Evolutionary conservation across 2,329 filamentous ascomycete genomes (phyloP).

Genomic region (Hypomyces rosellus): DNA sequence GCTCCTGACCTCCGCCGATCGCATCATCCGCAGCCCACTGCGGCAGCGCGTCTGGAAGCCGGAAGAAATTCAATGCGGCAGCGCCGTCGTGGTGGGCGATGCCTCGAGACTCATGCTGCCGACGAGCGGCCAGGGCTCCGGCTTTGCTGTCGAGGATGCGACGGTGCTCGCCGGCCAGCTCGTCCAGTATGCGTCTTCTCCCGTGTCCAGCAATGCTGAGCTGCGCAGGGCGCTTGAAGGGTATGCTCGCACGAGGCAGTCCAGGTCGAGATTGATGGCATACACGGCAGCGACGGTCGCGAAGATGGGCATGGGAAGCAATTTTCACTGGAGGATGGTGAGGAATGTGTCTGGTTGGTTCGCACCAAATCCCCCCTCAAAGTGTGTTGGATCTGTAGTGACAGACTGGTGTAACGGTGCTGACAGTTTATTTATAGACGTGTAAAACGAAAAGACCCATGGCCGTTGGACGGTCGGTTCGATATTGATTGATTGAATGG

Average conservation of each 20-base stretch:
- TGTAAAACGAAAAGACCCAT: slow-evolving; percentile 13
- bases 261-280: slow-evolving; percentile 20
- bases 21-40: slow-evolving; percentile 19
- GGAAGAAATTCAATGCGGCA: slow-evolving; percentile 18
- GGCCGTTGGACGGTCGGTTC: slow-evolving; percentile 17
- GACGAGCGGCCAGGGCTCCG: slow-evolving; percentile 21
- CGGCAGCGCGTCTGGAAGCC: slow-evolving; percentile 20
- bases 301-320: slow-evolving; percentile 11
- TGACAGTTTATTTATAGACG: slow-evolving; percentile 10
- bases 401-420: not conserved
- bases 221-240: slow-evolving; percentile 14
- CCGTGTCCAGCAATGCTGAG: not conserved
- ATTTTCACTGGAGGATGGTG: slow-evolving; percentile 15
- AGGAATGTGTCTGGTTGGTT: slow-evolving; percentile 7
- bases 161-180: slow-evolving; percentile 18
- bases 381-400: not conserved
- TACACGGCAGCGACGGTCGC: slow-evolving; percentile 12
- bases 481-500: not conserved
- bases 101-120: slow-evolving; percentile 20
- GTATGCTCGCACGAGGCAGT: slow-evolving; percentile 15
- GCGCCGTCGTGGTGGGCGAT: slow-evolving; percentile 18
- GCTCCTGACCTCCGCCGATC: slow-evolving; percentile 17
- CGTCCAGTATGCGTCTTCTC: slow-evolving; percentile 2
- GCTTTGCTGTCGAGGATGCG: slow-evolving; percentile 21
- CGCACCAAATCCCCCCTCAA: not conserved